Conservation (phyloP, 305 asterid genomes). For the Fraxinus paxiana region DNA sequence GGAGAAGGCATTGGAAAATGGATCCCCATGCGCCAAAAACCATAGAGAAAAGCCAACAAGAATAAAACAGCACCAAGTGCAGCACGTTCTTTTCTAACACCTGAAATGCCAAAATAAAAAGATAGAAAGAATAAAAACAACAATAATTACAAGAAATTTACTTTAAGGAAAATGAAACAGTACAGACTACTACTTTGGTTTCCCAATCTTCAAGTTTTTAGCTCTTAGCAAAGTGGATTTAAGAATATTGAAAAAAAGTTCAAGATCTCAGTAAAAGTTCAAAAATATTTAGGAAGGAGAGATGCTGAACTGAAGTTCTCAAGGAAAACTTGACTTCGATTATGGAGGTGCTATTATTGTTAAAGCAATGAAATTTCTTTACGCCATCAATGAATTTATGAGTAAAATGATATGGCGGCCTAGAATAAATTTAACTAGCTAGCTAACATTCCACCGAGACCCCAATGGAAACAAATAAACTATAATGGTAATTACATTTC, state of each 20-base stretch:
- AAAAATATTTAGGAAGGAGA: too few relatives aligned
- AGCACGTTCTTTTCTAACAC: slow-evolving; percentile 79
- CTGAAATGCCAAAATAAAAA: slow-evolving; percentile 37
- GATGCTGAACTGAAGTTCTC: too few relatives aligned
- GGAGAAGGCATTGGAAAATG: slow-evolving; percentile 99
- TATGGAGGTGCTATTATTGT: too few relatives aligned
- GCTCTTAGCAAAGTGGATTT: background rate
- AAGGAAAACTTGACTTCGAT: too few relatives aligned
- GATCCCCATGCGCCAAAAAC: slow-evolving; percentile 92
- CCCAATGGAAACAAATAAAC: background rate
- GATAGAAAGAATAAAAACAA: background rate
- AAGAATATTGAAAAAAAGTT: background rate
- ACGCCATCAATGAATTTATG: too few relatives aligned
- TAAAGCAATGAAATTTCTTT: too few relatives aligned
- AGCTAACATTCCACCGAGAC: slow-evolving; percentile 6
- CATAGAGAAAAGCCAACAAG: slow-evolving; percentile 74
- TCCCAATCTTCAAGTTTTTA: background rate
- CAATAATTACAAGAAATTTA: background rate
- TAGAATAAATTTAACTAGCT: slow-evolving; percentile 4
- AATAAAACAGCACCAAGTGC: slow-evolving; percentile 75
- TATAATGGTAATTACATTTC: background rate
- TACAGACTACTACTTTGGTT: background rate
- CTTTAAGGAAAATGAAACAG: background rate
- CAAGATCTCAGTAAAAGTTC: background rate
- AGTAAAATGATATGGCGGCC: background rate